phyloP scores from a whole-genome alignment of 148 eudicot species.

The Rhododendron mucronatum region DNA sequence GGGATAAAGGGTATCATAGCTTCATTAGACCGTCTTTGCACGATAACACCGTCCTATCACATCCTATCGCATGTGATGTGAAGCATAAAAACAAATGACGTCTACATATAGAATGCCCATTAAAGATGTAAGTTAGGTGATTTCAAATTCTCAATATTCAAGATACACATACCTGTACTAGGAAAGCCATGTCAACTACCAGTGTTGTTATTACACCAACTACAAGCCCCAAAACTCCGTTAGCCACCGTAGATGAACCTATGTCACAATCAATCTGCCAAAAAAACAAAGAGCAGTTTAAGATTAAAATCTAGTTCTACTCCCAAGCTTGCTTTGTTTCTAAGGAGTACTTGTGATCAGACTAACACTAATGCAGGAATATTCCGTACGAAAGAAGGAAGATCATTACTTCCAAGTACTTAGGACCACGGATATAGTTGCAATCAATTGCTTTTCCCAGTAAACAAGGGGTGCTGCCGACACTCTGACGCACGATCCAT shows the following conservation, averaged over 20 bases:
- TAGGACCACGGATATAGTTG: slow-evolving; percentile 89
- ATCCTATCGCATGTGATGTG: not conserved
- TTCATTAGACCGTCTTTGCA: not conserved
- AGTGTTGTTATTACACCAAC: slow-evolving; percentile 89
- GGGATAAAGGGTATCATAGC: not conserved
- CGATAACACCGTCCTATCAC: not conserved
- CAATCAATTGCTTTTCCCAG: slow-evolving; percentile 97
- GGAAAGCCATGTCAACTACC: slow-evolving; percentile 99
- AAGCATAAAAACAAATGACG: not conserved
- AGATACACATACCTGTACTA: slow-evolving; percentile 74
- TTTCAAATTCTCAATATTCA: not conserved
- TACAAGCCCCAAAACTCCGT: slow-evolving; percentile 98
- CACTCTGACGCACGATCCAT: slow-evolving; percentile 99
- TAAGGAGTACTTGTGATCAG: not conserved
- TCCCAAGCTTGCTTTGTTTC: slow-evolving; percentile 1
- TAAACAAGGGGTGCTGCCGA: slow-evolving; percentile 94
- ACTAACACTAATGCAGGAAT: not conserved
- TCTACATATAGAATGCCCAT: not conserved
- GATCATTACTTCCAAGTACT: slow-evolving; percentile 76
- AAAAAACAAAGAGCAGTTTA: not conserved
- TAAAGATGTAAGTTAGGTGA: not conserved
- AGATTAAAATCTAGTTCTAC: not conserved
- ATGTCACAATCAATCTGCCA: slow-evolving; percentile 92
- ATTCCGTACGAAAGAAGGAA: not conserved
- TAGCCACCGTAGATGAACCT: slow-evolving; percentile 98